These are phyloP conservation scores for Senna tora DNA, from an alignment of 306 rosid genomes.

Conservation along the genomic window DNA sequence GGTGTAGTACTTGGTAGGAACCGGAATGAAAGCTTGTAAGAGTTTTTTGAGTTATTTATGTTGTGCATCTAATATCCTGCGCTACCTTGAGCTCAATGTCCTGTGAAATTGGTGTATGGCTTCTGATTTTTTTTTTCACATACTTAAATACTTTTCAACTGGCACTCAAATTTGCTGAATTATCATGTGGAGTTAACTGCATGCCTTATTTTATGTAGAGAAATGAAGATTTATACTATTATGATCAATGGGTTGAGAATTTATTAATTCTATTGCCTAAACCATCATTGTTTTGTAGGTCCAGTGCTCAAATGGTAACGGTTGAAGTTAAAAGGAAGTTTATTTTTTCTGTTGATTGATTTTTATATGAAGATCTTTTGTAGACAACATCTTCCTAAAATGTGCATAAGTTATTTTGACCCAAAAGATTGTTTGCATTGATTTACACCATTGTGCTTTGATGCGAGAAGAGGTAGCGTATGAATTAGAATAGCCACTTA, in stretches of 20 bases:
- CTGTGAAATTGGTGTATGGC: slow-evolving; percentile 34
- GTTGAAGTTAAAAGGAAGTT: not conserved
- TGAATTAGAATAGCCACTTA: not conserved
- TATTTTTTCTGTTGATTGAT: not conserved
- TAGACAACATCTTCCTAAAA: not conserved
- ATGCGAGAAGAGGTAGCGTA: not conserved
- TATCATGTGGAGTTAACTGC: slow-evolving; percentile 16
- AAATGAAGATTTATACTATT: slow-evolving; percentile 4
- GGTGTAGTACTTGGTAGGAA: slow-evolving; percentile 21
- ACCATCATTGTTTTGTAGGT: not conserved
- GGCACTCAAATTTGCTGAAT: slow-evolving; percentile 27
- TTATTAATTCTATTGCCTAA: not conserved
- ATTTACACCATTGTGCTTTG: not conserved
- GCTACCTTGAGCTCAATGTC: slow-evolving; percentile 35
- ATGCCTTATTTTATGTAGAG: not conserved
- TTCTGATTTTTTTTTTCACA: slow-evolving; percentile 8
- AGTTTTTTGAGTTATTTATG: slow-evolving; percentile 31
- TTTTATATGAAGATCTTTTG: not conserved
- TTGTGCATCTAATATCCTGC: slow-evolving; percentile 26
- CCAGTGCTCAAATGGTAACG: not conserved
- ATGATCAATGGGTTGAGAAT: not conserved
- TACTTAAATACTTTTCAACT: slow-evolving; percentile 3
- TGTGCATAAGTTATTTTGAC: not conserved
- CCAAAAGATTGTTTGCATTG: not conserved
- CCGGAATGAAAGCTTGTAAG: slow-evolving; percentile 32